Percentiles rank a stretch among this genome's conserved stretches.
These are phyloP conservation scores for Murraya paniculata DNA, from an alignment of 345 rosid species.

Conservation along the genomic window DNA sequence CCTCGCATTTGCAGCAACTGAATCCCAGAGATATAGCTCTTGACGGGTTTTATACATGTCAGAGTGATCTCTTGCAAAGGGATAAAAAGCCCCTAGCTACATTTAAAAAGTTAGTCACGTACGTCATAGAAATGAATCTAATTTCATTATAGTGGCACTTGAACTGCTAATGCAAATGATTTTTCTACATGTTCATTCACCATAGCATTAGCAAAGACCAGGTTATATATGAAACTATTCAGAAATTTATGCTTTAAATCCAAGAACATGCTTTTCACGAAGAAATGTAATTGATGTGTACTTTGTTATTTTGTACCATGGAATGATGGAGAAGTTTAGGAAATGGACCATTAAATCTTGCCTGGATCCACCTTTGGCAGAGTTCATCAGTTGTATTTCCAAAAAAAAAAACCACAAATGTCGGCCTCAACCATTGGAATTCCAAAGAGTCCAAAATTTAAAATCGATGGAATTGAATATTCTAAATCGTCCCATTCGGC, in stretches of 20 bases:
- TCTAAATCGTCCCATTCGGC: not conserved
- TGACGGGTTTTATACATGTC: not conserved
- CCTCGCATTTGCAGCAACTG: not conserved
- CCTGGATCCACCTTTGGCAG: not conserved
- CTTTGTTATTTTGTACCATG: too few relatives aligned
- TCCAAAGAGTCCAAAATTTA: conserved; percentile 27
- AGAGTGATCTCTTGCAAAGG: not conserved
- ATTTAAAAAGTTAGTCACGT: not conserved
- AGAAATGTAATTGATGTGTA: too few relatives aligned
- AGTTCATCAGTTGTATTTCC: not conserved
- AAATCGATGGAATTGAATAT: not conserved
- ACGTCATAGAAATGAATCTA: not conserved
- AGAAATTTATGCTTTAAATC: too few relatives aligned
- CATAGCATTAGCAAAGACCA: too few relatives aligned
- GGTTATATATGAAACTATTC: too few relatives aligned
- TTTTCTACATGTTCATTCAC: too few relatives aligned
- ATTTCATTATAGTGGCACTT: too few relatives aligned
- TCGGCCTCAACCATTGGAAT: conserved; percentile 31
- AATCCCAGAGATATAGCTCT: not conserved
- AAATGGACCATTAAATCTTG: not conserved
- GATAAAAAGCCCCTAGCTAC: not conserved
- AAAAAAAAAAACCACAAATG: not conserved
- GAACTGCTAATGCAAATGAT: too few relatives aligned
- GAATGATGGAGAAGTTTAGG: too few relatives aligned
- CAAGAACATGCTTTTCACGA: too few relatives aligned